Base-by-base conservation (phyloP, 257 asterid species). In the Scutellaria minor region DNA sequence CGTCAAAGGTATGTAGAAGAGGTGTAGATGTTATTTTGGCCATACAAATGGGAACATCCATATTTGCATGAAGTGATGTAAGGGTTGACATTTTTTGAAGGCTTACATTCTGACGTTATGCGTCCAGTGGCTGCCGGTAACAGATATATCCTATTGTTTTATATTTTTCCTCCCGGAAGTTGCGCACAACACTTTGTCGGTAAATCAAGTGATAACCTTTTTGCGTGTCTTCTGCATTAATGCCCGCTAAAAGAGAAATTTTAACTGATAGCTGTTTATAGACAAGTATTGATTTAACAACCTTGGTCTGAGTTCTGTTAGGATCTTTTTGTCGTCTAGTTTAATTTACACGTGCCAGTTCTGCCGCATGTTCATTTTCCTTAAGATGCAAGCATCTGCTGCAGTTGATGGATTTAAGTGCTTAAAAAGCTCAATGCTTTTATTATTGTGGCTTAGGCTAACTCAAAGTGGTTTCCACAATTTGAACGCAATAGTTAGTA, bases 401-500 rank as follows among this genome's bases (percentile, higher is more conserved):
- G 31, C 47, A 42, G 20, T 65, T 47, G 31, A 24, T 24, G 24
- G 46, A 11, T 8, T 11, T 65, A 47, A 12, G 27, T 65, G 57
- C 46, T 65, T 66, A 47, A n/a, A 14, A 47, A 13, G 45, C 14
- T 13, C 46, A 27, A 22, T 66, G 46, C n/a, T 66, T 66, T 66
- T 66, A 27, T 27, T 8, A 6, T 27, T 12, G 27, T 47, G 45
- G 71, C 31, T 12, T 27, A 47, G 42, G 57, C 27, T 47, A 13
- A 27, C 5, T 4, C n/a, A 27, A 12, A 46, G 45, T 24, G 62
- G 12, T 51, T 35, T 39, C 37, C 18, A 40, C 12, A n/a, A n/a
- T 67, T 51, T 31, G 37, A 31, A 31, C 37, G 37, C 37, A 24
- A 24, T 24, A 24, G 2, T 24, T 31, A 31, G 37, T 31, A 31